Conservation (phyloP, 768 basidiomycete species). For the Lactarius sp. region DNA sequence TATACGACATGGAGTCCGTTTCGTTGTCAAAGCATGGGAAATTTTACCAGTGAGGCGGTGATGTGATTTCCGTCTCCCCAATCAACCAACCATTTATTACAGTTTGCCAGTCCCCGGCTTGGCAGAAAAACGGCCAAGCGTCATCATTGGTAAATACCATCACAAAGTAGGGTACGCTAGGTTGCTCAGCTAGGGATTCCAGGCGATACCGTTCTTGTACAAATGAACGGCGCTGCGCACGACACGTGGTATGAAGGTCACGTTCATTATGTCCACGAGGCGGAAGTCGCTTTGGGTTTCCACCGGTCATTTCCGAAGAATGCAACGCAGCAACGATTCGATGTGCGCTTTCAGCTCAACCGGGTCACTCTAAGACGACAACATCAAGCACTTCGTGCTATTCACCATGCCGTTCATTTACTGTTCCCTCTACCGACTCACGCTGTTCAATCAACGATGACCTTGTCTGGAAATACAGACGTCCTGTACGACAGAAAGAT, state of each 20-base stretch:
- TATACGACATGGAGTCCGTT: constrained; percentile 9
- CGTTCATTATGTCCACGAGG: constrained; percentile 1
- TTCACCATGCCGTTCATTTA: neutral
- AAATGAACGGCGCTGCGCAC: neutral
- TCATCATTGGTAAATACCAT: constrained; percentile 1
- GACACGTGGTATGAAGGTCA: constrained; percentile 15
- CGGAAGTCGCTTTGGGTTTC: constrained; percentile 1
- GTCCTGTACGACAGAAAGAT: constrained; percentile 6
- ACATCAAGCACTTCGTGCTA: constrained; percentile 32
- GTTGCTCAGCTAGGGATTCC: neutral
- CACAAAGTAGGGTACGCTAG: neutral
- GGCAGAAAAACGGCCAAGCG: constrained; percentile 17
- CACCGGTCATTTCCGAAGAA: neutral
- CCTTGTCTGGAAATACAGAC: neutral
- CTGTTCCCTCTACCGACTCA: constrained; percentile 2
- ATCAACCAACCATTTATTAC: neutral
- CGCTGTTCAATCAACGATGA: neutral
- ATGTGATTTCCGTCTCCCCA: neutral
- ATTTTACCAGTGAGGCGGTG: neutral
- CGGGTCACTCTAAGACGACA: constrained; percentile 49
- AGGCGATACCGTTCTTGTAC: constrained; percentile 7
- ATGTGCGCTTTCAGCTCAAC: constrained; percentile 46
- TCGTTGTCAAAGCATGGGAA: neutral
- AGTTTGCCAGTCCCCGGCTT: constrained; percentile 12
- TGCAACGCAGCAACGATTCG: neutral